phyloP scores from a whole-genome alignment of 2,329 filamentous ascomycete species.

The Teratosphaeria destructans region DNA sequence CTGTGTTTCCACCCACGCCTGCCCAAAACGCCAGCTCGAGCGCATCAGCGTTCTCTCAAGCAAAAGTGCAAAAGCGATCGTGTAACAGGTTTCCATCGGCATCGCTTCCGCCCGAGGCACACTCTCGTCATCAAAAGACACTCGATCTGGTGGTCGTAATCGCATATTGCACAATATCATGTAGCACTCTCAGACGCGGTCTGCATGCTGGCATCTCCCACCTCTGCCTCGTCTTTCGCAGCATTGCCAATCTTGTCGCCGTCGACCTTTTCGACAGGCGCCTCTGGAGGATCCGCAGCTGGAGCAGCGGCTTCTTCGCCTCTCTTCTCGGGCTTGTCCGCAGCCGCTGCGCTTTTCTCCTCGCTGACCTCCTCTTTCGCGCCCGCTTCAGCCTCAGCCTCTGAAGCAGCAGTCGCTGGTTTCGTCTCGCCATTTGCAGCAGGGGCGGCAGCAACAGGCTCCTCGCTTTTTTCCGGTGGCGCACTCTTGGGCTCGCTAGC shows the following conservation, averaged over 20 bases:
- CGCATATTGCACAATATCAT: neutral
- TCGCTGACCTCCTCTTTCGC: slow-evolving; percentile 12
- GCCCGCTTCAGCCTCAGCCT: slow-evolving; percentile 11
- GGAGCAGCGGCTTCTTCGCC: slow-evolving; percentile 6
- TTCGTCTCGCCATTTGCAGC: slow-evolving; percentile 21
- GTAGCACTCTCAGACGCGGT: slow-evolving; percentile 5
- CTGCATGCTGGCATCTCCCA: slow-evolving; percentile 13
- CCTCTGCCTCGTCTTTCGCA: slow-evolving; percentile 7
- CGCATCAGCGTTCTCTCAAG: neutral
- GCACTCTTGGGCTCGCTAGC: slow-evolving; percentile 23
- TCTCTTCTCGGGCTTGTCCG: slow-evolving; percentile 13
- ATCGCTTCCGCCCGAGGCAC: neutral
- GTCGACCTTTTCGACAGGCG: slow-evolving; percentile 2
- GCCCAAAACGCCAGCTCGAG: neutral
- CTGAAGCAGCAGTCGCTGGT: slow-evolving; percentile 14
- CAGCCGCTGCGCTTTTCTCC: slow-evolving; percentile 9
- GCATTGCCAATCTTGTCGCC: neutral
- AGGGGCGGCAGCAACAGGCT: slow-evolving; percentile 20
- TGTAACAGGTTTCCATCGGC: neutral
- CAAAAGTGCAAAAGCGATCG: neutral
- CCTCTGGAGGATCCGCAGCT: slow-evolving; percentile 1
- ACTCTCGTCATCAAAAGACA: neutral
- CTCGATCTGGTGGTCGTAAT: neutral
- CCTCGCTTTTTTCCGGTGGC: slow-evolving; percentile 21
- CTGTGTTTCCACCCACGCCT: neutral